Conservation (phyloP, 306 rosid species). For the Lithocarpus polystachyus region DNA sequence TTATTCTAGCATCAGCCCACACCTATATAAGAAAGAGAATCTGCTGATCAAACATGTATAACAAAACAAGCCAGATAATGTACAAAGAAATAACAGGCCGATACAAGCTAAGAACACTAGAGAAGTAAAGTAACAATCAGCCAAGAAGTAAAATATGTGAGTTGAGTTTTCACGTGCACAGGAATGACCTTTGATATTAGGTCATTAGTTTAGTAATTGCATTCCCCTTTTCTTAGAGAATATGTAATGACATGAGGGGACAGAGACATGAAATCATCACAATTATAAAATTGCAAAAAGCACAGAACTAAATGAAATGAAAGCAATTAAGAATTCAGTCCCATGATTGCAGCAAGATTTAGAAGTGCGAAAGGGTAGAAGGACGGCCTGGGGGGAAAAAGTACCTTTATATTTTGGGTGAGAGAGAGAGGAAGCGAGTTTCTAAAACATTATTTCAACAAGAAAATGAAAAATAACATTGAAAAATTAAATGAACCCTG, state of each 20-base stretch:
- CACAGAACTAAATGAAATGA: background rate
- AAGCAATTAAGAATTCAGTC: background rate
- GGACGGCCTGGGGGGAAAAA: too few species aligned
- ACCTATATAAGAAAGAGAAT: slow-evolving; percentile 38
- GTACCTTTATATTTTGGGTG: background rate
- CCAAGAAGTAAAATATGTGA: background rate
- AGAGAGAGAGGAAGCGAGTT: background rate
- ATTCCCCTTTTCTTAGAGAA: background rate
- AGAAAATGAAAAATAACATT: background rate
- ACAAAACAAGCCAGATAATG: slow-evolving; percentile 3
- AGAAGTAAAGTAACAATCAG: background rate
- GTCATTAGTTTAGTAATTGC: background rate
- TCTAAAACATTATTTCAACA: background rate
- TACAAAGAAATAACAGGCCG: background rate
- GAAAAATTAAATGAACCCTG: background rate
- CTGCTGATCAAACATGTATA: background rate
- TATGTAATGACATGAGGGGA: background rate
- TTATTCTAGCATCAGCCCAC: slow-evolving; percentile 79
- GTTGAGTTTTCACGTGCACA: background rate
- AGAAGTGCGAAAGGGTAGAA: background rate
- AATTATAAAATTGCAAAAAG: background rate
- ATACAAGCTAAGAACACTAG: background rate
- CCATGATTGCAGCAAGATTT: background rate
- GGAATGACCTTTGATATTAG: background rate
- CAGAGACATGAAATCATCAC: background rate